Percentiles rank a stretch among this genome's conserved stretches.
Conservation (phyloP, 495 filamentous ascomycete genomes). For the Penicillium cinerascens region DNA sequence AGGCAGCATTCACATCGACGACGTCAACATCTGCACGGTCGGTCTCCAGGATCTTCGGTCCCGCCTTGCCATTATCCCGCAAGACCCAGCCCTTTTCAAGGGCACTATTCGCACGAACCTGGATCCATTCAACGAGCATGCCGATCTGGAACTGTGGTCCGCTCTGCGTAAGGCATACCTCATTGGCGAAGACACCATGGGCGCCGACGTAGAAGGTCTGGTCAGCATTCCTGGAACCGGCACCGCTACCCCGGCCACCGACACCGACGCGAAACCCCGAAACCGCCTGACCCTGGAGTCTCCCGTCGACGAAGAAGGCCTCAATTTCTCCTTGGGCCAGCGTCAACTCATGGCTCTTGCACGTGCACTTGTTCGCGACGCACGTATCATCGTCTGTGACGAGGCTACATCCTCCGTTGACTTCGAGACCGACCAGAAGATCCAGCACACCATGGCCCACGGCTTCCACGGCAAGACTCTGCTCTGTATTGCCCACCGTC, state of each 20-base stretch:
- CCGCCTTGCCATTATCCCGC: constrained; percentile 89
- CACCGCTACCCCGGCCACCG: constrained; percentile 9
- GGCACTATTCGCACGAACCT: constrained; percentile 89
- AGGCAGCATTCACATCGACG: constrained; percentile 87
- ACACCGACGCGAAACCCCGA: constrained; percentile 13
- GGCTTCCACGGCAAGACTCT: constrained; percentile 88
- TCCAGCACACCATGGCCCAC: constrained; percentile 82
- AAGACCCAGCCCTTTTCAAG: constrained; percentile 92
- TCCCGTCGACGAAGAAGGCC: constrained; percentile 85
- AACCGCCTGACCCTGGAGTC: constrained; percentile 76
- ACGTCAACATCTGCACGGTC: constrained; percentile 78
- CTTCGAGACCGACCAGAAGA: constrained; percentile 94
- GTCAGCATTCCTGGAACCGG: constrained; percentile 18
- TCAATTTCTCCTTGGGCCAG: constrained; percentile 96
- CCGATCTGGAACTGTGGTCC: constrained; percentile 82
- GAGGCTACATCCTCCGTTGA: constrained; percentile 92
- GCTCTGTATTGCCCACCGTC: constrained; percentile 90
- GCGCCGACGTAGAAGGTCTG: constrained; percentile 18
- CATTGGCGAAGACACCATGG: constrained; percentile 47
- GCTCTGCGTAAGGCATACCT: constrained; percentile 81
- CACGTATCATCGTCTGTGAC: constrained; percentile 92
- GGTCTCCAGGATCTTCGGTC: constrained; percentile 85
- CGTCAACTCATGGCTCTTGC: constrained; percentile 94
- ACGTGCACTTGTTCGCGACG: constrained; percentile 78
- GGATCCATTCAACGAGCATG: constrained; percentile 86